Evolutionary conservation across 176 grass and related monocot genomes (phyloP), one percentile per base, ranked within the genome.

Genomic region (Thalia dealbata): DNA sequence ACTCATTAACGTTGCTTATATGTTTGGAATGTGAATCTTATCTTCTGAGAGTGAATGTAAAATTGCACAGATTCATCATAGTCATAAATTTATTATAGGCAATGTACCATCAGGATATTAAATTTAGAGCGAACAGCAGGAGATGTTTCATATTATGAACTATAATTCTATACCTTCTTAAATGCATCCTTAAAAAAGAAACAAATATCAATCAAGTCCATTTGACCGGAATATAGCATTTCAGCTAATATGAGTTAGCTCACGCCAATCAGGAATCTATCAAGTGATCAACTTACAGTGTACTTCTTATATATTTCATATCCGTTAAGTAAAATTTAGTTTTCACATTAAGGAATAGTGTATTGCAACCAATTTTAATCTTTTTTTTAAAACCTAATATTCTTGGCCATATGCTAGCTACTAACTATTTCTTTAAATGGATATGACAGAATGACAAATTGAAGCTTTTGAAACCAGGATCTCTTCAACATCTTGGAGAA

Each of bases 401-500:
- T 12, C 12, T 63, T n/a, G 54, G 54, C 5, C 21, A n/a, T 38
- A 22, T 58, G 2, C 6, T 58, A 5, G 23, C 46, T 67, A 52
- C 35, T 75, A 62, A 75, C 22, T 29, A 14, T 72, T 30, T 73
- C 42, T 45, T 61, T 27, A 62, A 18, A 43, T 79, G 61, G 19
- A 80, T 55, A 83, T 61, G 80, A 64, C 80, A 97, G 93, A 97
- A 97, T 88, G 93, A 97, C 82, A 97, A 97, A 76, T 81, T 97
- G 76, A 82, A 88, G 78, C 81, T 90, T 87, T 82, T 97, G 71
- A 88, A 84, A 84, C 84, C 89, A 55, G 93, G 93, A 52, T 97
- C 93, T 55, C 87, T 97, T 86, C 93, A 97, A 75, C 89, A 97
- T 81, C 86, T 64, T 77, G 93, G 93, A 80, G 93, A 97, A 82